Evolutionary conservation across 768 basidiomycete species (phyloP).

Genomic region (Vararia minispora): DNA sequence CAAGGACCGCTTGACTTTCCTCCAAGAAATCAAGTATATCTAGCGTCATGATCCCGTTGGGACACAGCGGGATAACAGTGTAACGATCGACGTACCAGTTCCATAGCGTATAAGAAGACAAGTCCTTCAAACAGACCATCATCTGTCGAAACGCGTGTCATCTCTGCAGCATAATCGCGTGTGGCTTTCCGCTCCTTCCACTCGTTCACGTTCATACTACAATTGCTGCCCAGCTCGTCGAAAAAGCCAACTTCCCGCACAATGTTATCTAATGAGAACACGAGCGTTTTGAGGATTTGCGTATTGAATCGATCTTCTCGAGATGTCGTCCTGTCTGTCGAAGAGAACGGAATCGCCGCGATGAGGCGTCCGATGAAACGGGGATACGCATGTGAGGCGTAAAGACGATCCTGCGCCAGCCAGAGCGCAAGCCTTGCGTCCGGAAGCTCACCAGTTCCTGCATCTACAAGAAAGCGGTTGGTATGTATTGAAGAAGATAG

Average conservation of each 20-base stretch:
- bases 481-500: too few species aligned
- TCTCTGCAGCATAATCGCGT: constrained; percentile 61
- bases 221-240: constrained; percentile 32
- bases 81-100: constrained; percentile 35
- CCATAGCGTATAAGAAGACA: constrained; percentile 74
- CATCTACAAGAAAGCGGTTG: constrained; percentile 50
- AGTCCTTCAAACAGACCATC: constrained; percentile 50
- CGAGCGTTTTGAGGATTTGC: constrained; percentile 35
- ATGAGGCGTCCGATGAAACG: constrained; percentile 61
- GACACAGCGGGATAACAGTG: not conserved
- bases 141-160: constrained; percentile 38
- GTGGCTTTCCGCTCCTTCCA: constrained; percentile 51
- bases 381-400: constrained; percentile 66
- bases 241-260: constrained; percentile 53
- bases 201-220: constrained; percentile 32
- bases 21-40: constrained; percentile 68
- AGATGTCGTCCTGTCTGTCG: constrained; percentile 21
- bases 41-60: constrained; percentile 16
- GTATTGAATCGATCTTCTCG: constrained; percentile 26
- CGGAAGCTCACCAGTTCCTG: constrained; percentile 41
- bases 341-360: constrained; percentile 41
- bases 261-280: constrained; percentile 45
- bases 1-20: constrained; percentile 23
- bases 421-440: constrained; percentile 41
- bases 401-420: constrained; percentile 65